phyloP scores from a whole-genome alignment of 2,329 filamentous ascomycete species.

The Fusarium begoniae region DNA sequence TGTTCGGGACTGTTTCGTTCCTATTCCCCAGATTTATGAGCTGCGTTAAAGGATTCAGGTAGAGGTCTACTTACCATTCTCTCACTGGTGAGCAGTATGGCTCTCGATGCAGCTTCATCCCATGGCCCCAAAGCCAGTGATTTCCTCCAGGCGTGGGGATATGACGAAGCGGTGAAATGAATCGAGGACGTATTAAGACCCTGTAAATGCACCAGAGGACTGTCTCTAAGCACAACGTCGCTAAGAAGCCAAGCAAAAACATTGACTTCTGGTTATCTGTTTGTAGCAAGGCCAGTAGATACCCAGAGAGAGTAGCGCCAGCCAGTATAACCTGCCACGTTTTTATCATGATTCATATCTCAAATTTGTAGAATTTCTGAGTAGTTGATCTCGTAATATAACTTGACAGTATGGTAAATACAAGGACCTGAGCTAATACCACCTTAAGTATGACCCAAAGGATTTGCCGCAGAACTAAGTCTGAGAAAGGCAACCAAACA shows the following conservation, averaged over 20 bases:
- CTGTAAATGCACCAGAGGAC: conserved; percentile 51
- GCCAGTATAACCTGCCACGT: not conserved
- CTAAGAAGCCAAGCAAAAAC: not conserved
- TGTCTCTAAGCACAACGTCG: not conserved
- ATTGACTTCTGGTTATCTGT: not conserved
- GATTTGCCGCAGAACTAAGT: not conserved
- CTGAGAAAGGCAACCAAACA: not conserved
- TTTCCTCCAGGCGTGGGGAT: conserved; percentile 56
- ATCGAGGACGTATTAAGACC: conserved; percentile 57
- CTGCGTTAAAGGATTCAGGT: rapidly evolving
- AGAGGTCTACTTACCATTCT: conserved; percentile 53
- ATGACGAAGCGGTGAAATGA: conserved; percentile 58
- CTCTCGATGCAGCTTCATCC: conserved; percentile 47
- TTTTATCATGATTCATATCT: not conserved
- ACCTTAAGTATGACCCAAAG: not conserved
- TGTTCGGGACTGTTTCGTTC: conserved; percentile 69
- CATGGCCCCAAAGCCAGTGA: conserved; percentile 60
- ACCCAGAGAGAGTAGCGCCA: not conserved
- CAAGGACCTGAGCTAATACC: too few relatives aligned
- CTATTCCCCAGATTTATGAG: conserved; percentile 47
- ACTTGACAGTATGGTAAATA: rapidly evolving
- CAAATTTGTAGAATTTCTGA: rapidly evolving
- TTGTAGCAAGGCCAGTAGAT: not conserved
- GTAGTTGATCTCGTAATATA: rapidly evolving
- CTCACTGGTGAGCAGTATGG: conserved; percentile 55